Base-by-base conservation (phyloP, 495 filamentous ascomycete genomes). In the Hypoxylon fragiforme region DNA sequence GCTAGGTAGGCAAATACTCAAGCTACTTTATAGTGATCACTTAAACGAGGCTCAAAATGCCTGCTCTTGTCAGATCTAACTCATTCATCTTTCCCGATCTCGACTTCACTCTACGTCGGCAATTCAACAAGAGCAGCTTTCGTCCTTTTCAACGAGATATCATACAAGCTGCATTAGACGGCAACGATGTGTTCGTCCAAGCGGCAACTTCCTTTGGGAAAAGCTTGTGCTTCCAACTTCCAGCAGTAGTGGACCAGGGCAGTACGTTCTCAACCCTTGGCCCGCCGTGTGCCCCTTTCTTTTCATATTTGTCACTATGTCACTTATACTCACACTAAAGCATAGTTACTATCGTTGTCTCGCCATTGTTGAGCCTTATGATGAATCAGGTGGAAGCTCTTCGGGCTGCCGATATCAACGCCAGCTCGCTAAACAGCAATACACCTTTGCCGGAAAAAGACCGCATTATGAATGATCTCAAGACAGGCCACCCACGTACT, bases 131-230 rank as follows among this genome's bases (percentile, higher is more conserved):
- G 67, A 69, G 52, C 12, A 52, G 71, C 18, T 62, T 62, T 55
- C 91, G 92, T 60, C 91, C 91, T 14, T 76, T 87, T 3, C 92
- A 97, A 63, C 79, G 89, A 48, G 90, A 97, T 47, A 91, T 96
- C 35, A 95, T 97, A 32, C 69, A 73, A 18, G 86, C 90, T 20
- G 85, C 88, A 2, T 77, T 97, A 13, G 84, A 88, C 39, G 87
- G 89, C 13, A 76, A 92, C 36, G 92, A 97, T 86, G 86, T 97
- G 19, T 97, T 95, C 65, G 79, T 97, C 1, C 92, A 96, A 69
- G 92, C 92, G 26, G 92, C 91, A n/a, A 97, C 92, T 2, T 94
- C 90, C 1, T 96, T 95, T 65, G 92, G 92, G 11, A 97, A 97
- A 69, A 95, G 90, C 64, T 67, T 97, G 16, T 97, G 92, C 70